Evolutionary conservation across 352 stramenopile species (phyloP), one percentile per base, ranked within the genome.

Genomic region (Elongisporangium undulatum): DNA sequence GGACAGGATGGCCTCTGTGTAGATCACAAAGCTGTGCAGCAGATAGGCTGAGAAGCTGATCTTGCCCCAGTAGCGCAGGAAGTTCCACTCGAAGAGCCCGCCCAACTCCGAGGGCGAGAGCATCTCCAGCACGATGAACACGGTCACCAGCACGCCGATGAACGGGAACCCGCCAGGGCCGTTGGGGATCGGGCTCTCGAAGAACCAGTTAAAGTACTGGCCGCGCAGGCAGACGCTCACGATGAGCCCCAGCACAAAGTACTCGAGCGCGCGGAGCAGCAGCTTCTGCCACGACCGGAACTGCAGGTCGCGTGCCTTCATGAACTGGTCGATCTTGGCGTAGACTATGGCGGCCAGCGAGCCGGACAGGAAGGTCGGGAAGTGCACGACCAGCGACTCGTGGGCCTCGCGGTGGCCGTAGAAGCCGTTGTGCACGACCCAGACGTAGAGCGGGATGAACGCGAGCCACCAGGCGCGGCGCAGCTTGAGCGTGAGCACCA

Each of bases 31-130:
- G 53, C 63, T 82, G 56, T 84, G 74, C 12, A 81, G 67, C 49
- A 84, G n/a, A 49, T 81, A 84, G 10, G 80, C 71, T 0, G 71
- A 83, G 61, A 71, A 80, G 55, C 74, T 83, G 58, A 83, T 74
- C 58, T 84, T 79, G 34, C 72, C 72, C 24, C 64, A 76, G 64
- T 77, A 84, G 9, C 62, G 52, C 19, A 84, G 38, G 9, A 79
- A 49, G 19, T 64, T 72, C 66, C 69, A 84, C 57, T 84, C 72
- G 38, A 84, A 72, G 50, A 77, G 59, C 0, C 53, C 21, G 0
- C 66, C 66, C n/a, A 84, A 38, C 20, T 62, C 66, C 9, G 69
- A 76, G 1, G 71, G 71, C 15, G 67, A 39, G 15, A 84, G 49
- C 63, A 84, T 62, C 59, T 84, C 74, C n/a, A 69, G 62, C 45